Evolutionary conservation across 371 early-diverging fungal genomes (phyloP).

Genomic region (Saksenaea oblongispora): DNA sequence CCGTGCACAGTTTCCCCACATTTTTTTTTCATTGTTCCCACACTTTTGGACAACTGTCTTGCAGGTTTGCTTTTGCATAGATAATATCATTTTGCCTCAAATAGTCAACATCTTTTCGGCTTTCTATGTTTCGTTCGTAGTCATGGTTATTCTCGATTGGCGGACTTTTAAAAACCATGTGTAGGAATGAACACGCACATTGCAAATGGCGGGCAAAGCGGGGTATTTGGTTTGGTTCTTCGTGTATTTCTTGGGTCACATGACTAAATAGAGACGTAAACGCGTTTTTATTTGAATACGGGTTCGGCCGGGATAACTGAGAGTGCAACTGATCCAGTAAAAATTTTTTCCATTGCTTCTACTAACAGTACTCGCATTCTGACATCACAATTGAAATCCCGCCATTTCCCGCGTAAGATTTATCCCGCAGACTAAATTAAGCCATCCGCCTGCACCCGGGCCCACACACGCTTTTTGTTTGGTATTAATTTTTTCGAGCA

Average conservation of each 20-base stretch:
- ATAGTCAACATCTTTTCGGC: not conserved
- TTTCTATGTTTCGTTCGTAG: not conserved
- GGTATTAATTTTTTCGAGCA: conserved; percentile 4
- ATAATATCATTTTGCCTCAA: not conserved
- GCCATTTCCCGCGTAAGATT: conserved; percentile 4
- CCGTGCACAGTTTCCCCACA: not conserved
- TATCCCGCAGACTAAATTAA: conserved; percentile 2
- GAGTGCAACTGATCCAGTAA: not conserved
- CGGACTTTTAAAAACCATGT: not conserved
- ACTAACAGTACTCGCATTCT: not conserved
- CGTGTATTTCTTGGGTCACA: not conserved
- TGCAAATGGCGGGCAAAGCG: not conserved
- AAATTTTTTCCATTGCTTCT: not conserved
- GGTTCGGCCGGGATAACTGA: not conserved
- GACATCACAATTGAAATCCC: conserved; percentile 5
- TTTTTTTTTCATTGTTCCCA: not conserved
- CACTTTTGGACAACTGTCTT: not conserved
- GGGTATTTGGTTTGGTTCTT: not conserved
- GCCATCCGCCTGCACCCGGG: conserved; percentile 6
- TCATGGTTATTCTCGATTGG: not conserved
- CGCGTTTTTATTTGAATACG: not conserved
- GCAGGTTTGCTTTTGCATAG: not conserved
- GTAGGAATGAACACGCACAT: not conserved
- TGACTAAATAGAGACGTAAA: not conserved
- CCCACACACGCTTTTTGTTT: not conserved